These are phyloP conservation scores for Myriosclerotinia curreyana DNA, from an alignment of 2,329 filamentous ascomycete genomes.

Conservation along the genomic window DNA sequence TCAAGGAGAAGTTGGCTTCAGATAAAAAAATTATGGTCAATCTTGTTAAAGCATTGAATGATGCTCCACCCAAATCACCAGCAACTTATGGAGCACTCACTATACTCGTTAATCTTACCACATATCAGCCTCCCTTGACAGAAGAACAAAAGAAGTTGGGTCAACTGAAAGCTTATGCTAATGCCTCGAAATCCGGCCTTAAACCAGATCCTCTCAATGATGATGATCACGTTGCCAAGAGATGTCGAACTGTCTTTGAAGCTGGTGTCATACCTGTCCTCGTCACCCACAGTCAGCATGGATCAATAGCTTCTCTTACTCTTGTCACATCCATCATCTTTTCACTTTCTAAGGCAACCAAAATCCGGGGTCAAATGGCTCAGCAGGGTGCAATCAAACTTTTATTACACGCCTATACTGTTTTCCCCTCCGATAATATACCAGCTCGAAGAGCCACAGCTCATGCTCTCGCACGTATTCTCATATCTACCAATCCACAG, in stretches of 20 bases:
- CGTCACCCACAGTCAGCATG: slow-evolving; percentile 69
- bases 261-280: slow-evolving; percentile 74
- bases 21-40: slow-evolving; percentile 67
- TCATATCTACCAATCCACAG: slow-evolving; percentile 81
- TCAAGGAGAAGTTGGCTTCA: slow-evolving; percentile 76
- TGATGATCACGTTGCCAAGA: slow-evolving; percentile 68
- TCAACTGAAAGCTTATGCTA: slow-evolving; percentile 91
- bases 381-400: slow-evolving; percentile 93
- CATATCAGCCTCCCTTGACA: slow-evolving; percentile 71
- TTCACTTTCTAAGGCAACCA: slow-evolving; percentile 70
- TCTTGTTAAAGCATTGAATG: slow-evolving; percentile 61
- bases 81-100: slow-evolving; percentile 82
- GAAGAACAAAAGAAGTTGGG: slow-evolving; percentile 92
- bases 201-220: slow-evolving; percentile 68
- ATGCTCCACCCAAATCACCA: slow-evolving; percentile 61
- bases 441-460: slow-evolving; percentile 59
- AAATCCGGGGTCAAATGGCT: slow-evolving; percentile 73
- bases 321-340: slow-evolving; percentile 75
- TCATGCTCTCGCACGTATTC: slow-evolving; percentile 77
- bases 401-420: slow-evolving; percentile 66
- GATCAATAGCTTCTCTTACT: slow-evolving; percentile 66
- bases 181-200: slow-evolving; percentile 67
- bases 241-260: slow-evolving; percentile 77
- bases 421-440: slow-evolving; percentile 54
- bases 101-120: slow-evolving; percentile 80